phyloP scores from a whole-genome alignment of 768 basidiomycete genomes.

The Mycena albidolilacea region DNA sequence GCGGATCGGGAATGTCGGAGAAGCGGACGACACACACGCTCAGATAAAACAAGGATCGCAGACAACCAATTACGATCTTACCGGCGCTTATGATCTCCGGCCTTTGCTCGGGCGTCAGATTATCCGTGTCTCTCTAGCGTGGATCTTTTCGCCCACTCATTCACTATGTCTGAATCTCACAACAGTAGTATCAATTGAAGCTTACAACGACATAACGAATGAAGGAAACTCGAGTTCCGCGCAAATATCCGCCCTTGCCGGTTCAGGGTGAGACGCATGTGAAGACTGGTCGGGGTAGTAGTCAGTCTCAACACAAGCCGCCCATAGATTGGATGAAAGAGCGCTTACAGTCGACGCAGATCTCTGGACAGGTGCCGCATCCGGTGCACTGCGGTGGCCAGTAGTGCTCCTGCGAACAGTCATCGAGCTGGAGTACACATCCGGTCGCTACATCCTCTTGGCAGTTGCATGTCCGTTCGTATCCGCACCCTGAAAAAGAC shows the following conservation, averaged over 20 bases:
- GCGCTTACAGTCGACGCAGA: conserved; percentile 13
- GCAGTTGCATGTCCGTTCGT: too few species aligned
- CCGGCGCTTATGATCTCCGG: neutral
- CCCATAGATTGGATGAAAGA: neutral
- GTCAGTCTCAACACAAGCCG: neutral
- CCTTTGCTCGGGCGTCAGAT: neutral
- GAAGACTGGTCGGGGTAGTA: neutral
- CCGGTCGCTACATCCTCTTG: too few species aligned
- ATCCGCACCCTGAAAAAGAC: too few species aligned
- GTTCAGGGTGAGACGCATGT: neutral
- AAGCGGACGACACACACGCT: neutral
- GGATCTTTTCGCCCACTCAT: neutral
- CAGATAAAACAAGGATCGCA: neutral
- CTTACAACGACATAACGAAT: neutral
- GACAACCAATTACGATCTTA: neutral
- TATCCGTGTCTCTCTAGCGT: neutral
- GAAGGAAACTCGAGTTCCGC: neutral
- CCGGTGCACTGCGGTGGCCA: conserved; percentile 6
- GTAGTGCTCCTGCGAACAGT: conserved; percentile 4
- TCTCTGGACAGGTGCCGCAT: conserved; percentile 10
- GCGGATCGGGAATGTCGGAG: too few species aligned
- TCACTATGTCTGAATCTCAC: neutral
- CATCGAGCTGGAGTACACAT: conserved; percentile 4
- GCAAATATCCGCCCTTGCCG: neutral
- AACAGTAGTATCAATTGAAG: neutral